Evolutionary conservation across 768 basidiomycete genomes (phyloP), one percentile per base, ranked within the genome.

Genomic region (Russula vinacea): DNA sequence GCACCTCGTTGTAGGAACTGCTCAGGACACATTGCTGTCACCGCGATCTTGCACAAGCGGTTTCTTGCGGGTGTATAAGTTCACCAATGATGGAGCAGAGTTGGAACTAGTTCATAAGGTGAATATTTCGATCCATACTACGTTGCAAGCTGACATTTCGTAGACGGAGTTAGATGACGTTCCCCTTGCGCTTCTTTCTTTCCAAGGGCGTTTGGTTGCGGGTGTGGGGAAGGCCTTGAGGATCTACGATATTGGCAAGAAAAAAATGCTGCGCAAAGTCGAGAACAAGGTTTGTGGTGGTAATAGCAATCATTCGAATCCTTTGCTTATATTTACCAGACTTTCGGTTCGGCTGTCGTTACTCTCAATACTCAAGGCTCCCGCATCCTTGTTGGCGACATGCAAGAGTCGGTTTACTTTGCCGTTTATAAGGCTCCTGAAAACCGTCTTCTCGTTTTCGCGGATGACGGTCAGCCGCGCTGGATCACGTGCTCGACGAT

Each of bases 171-270:
- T 87, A 5, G 95, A 98, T 70, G 97, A 99, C 69, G 89, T 99
- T 1, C 97, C 97, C 14, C 77, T 92, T 54, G 87, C 91, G 26
- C 75, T 98, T 44, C 79, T 96, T 72, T 89, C 83, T 1, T 98
- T 98, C 87, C 96, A 98, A 75, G 97, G 97, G 14, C 83, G 90
- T 62, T 80, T 99, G 7, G 83, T 87, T 39, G 95, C 91, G 35
- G 97, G 97, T 61, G 88, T 98, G 47, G 97, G n/a, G 26, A 97
- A 95, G 71, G 84, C 95, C 2, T 75, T 99, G 66, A 79, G n/a
- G 60, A 79, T 99, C 56, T 99, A 98, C 73, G 97, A 99, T 71
- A 88, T 98, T 49, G 97, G 97, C 42, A 98, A 96, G 81, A 98
- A 97, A 77, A 98, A 98, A 70, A 80, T 99, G 65, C 79, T 99